A percentile compares a stretch with the other conserved stretches of the same genome.
Conservation (phyloP, 1,284 basidiomycete genomes). For the Ustilago crameri region DNA sequence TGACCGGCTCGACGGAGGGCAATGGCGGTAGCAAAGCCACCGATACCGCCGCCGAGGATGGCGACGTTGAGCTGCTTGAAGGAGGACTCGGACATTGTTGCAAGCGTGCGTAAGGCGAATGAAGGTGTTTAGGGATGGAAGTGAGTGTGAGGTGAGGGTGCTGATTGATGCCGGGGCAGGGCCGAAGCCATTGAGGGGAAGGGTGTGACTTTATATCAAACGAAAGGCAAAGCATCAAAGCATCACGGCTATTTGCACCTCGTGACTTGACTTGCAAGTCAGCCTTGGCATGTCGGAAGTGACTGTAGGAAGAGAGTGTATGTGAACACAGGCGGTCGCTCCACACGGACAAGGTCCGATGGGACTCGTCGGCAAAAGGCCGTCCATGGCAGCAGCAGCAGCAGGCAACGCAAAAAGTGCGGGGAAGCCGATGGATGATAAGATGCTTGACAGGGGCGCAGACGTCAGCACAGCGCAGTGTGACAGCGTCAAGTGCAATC, state of each 20-base stretch:
- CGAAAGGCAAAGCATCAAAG: neutral
- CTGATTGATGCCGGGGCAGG: conserved; percentile 2
- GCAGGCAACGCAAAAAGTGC: neutral
- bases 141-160: neutral
- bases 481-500: too few species aligned
- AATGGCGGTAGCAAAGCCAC: conserved; percentile 35
- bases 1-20: conserved; percentile 47
- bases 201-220: neutral
- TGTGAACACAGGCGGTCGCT: neutral
- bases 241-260: neutral
- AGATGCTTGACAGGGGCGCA: too few species aligned
- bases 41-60: conserved; percentile 49
- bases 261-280: neutral
- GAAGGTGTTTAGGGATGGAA: neutral
- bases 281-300: neutral
- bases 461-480: too few species aligned
- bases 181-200: neutral
- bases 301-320: too few species aligned
- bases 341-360: conserved; percentile 31
- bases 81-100: conserved; percentile 25
- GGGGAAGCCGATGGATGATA: neutral
- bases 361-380: neutral
- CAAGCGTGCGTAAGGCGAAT: neutral
- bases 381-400: too few species aligned
- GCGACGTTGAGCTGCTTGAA: conserved; percentile 50